Evolutionary conservation across 148 eudicot species (phyloP), one percentile per base, ranked within the genome.

Genomic region (Nepenthes gracilis): DNA sequence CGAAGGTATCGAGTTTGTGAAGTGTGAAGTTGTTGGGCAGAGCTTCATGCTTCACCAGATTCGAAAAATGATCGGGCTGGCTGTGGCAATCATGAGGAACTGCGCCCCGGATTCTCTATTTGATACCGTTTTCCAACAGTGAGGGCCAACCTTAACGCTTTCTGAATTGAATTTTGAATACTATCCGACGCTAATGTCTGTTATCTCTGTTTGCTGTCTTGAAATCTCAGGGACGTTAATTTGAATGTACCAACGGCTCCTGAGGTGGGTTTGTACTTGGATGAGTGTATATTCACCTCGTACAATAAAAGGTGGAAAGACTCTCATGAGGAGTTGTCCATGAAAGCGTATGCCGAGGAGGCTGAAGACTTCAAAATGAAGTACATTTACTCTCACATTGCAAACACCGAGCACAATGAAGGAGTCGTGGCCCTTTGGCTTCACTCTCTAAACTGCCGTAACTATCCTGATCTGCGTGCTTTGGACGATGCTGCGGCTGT

Each of bases 31-130:
- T 64, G 72, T 92, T 33, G 98, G 96, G 54, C 96, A 92, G 66
- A 92, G 98, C 81, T 88, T 85, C 76, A 92, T 88, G 98, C 98
- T 92, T 74, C 98, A 92, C 72, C 96, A 92, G 62, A 92, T 92
- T 34, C 57, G 96, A 58, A 92, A 92, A 64, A 77, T 92, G 96
- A 79, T 92, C 33, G 98, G 98, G 51, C 71, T 88, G 67, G 94
- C 96, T 0, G 96, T 92, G 59, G 83, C 94, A 0, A 77, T 92
- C 34, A 83, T 88, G 88, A 79, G 98, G 81, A 72, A 82, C 59
- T 70, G 70, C 49, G 86, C 86, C 64, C 72, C 88, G 6, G 96
- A 88, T 59, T 85, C 95, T 1, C 64, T 92, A 62, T 74, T 77
- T 13, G 81, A 80, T 40, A 78, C 76, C 1, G 94, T 93, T 63